Conservation (phyloP, 2,329 filamentous ascomycete genomes). For the Talaromyces sp. region DNA sequence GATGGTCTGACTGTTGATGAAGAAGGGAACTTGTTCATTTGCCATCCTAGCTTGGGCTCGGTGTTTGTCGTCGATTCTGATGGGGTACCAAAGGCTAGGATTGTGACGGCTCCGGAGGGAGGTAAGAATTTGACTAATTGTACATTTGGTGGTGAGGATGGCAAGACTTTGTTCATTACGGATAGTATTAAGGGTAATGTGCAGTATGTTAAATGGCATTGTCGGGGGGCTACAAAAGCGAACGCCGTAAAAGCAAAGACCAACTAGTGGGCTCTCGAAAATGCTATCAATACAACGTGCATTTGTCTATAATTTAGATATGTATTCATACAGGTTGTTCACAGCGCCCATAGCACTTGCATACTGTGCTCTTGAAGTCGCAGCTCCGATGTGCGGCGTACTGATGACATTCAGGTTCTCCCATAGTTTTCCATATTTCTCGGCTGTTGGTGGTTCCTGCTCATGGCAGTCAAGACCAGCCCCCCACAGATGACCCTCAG, state of each 20-base stretch:
- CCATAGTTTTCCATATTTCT: slow-evolving; percentile 36
- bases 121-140: slow-evolving; percentile 43
- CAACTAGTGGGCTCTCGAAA: background rate
- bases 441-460: slow-evolving; percentile 38
- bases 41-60: slow-evolving; percentile 35
- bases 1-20: slow-evolving; percentile 42
- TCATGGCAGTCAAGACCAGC: slow-evolving; percentile 43
- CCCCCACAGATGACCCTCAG: slow-evolving; percentile 37
- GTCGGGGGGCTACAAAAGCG: background rate
- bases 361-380: slow-evolving; percentile 40
- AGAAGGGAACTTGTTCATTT: slow-evolving; percentile 38
- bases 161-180: slow-evolving; percentile 40
- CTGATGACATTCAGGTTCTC: slow-evolving; percentile 36
- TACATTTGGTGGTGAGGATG: slow-evolving; percentile 41
- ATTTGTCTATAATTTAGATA: background rate
- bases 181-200: slow-evolving; percentile 37
- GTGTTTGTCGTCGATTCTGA: slow-evolving; percentile 39
- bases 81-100: slow-evolving; percentile 39
- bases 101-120: slow-evolving; percentile 27
- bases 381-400: slow-evolving; percentile 48
- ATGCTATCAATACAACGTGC: background rate
- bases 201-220: background rate
- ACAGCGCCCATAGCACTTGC: slow-evolving; percentile 37
- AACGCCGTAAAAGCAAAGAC: background rate
- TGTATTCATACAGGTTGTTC: slow-evolving; percentile 28